Percentiles rank a stretch among this genome's conserved stretches.
phyloP scores from a whole-genome alignment of 805 yeast species.

The Ogataea minuta region DNA sequence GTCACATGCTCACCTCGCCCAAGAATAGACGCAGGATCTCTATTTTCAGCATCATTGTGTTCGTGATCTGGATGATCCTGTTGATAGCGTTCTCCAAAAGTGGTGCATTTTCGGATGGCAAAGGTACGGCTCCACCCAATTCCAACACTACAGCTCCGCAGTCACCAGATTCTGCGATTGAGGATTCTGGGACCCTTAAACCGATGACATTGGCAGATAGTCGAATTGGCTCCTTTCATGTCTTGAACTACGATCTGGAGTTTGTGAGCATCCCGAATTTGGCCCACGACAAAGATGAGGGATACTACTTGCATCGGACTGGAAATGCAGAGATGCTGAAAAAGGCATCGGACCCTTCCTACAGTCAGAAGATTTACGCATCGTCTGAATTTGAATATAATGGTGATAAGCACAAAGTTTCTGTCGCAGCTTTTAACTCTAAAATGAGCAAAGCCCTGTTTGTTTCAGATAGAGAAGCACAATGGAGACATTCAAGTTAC shows the following conservation, averaged over 20 bases:
- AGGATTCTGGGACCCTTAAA: slow-evolving; percentile 9
- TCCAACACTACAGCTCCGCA: neutral
- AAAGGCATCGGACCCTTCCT: slow-evolving; percentile 32
- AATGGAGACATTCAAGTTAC: slow-evolving; percentile 70
- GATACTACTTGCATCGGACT: slow-evolving; percentile 34
- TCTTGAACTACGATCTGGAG: slow-evolving; percentile 23
- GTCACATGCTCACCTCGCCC: slow-evolving; percentile 15
- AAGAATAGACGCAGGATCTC: slow-evolving; percentile 19
- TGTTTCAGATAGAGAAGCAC: slow-evolving; percentile 44
- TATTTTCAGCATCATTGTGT: slow-evolving; percentile 17
- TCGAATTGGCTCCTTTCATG: slow-evolving; percentile 32
- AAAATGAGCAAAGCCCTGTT: slow-evolving; percentile 51
- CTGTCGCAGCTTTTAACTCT: slow-evolving; percentile 43
- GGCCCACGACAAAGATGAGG: slow-evolving; percentile 41
- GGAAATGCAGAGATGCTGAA: slow-evolving; percentile 18
- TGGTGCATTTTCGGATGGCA: slow-evolving; percentile 19
- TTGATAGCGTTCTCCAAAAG: slow-evolving; percentile 25
- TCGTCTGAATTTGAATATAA: slow-evolving; percentile 39
- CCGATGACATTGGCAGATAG: slow-evolving; percentile 29
- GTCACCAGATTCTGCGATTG: neutral
- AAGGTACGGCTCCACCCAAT: neutral
- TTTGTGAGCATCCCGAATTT: slow-evolving; percentile 29
- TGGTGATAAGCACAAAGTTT: slow-evolving; percentile 39
- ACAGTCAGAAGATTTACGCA: slow-evolving; percentile 32
- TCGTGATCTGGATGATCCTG: slow-evolving; percentile 29